These are phyloP conservation scores for Pythium oligandrum DNA, from an alignment of 352 stramenopile species.

Conservation along the genomic window DNA sequence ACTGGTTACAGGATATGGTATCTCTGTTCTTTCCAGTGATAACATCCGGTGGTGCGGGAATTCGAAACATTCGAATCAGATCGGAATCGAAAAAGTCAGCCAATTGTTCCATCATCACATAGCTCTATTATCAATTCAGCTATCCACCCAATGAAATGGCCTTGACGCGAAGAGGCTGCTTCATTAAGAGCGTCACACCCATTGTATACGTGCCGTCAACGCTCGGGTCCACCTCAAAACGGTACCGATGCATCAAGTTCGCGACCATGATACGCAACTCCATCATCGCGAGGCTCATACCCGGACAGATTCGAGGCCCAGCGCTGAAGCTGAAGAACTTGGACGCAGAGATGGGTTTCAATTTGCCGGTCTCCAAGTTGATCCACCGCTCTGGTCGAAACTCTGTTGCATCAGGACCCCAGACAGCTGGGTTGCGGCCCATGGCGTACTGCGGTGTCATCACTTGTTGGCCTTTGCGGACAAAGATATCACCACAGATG, in stretches of 20 bases:
- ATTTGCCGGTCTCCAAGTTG: constrained; percentile 8
- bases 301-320: constrained; percentile 38
- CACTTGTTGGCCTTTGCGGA: constrained; percentile 20
- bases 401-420: constrained; percentile 46
- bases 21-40: too few relatives aligned
- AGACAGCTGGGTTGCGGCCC: constrained; percentile 22
- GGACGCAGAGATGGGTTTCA: constrained; percentile 9
- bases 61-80: too few relatives aligned
- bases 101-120: too few relatives aligned
- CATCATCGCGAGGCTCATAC: constrained; percentile 40
- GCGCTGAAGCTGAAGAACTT: constrained; percentile 40
- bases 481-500: constrained; percentile 24
- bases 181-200: too few relatives aligned
- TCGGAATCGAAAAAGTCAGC: too few relatives aligned
- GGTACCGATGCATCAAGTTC: constrained; percentile 11
- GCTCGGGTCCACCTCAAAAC: constrained; percentile 8
- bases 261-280: constrained; percentile 18
- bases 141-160: too few relatives aligned
- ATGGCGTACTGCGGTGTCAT: constrained; percentile 28
- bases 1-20: too few relatives aligned
- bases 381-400: constrained; percentile 66
- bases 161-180: too few relatives aligned
- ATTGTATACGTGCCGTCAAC: constrained; percentile 11
- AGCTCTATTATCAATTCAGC: too few relatives aligned
- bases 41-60: too few relatives aligned